Evolutionary conservation across 257 asterid genomes (phyloP), one percentile per base, ranked within the genome.

Genomic region (Henckelia pumila): DNA sequence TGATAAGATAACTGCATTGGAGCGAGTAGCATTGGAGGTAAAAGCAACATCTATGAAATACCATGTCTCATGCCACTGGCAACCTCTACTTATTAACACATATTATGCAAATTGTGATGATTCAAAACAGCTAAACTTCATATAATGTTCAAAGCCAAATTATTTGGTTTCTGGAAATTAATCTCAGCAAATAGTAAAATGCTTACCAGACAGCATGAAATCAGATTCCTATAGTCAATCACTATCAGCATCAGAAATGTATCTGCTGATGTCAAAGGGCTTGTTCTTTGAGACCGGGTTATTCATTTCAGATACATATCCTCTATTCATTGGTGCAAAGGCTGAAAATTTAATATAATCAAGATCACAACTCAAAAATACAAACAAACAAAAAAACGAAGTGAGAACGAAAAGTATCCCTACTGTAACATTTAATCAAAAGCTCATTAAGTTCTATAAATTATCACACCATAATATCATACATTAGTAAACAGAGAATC

Each of bases 251-350:
- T 83, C 96, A 61, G 97, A 88, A 40, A 89, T 67, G 77, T 88
- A 89, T 77, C 87, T 82, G 78, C 80, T 79, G 70, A 86, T 73
- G 72, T 86, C 91, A 28, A 89, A 83, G n/a, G 96, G 97, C 73
- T 77, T 82, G 23, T 81, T 80, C 81, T 71, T 84, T 10, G 87
- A 72, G 53, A 80, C 77, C 20, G 84, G 64, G 29, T 71, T 69
- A 60, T 63, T 78, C 71, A 8, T 77, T 64, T 63, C 81, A 75
- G 64, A 70, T 65, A 77, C 79, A 71, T 61, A 70, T 67, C 75
- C 78, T 64, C 80, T 88, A 70, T 65, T 84, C 89, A 89, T 84
- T 17, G 98, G 97, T 24, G 97, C 98, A 84, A 89, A 92, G 30
- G 97, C 97, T 92, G 93, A 82, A 76, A 66, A 33, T 63, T 65